phyloP scores from a whole-genome alignment of 306 rosid species.

The Vicia sativa region DNA sequence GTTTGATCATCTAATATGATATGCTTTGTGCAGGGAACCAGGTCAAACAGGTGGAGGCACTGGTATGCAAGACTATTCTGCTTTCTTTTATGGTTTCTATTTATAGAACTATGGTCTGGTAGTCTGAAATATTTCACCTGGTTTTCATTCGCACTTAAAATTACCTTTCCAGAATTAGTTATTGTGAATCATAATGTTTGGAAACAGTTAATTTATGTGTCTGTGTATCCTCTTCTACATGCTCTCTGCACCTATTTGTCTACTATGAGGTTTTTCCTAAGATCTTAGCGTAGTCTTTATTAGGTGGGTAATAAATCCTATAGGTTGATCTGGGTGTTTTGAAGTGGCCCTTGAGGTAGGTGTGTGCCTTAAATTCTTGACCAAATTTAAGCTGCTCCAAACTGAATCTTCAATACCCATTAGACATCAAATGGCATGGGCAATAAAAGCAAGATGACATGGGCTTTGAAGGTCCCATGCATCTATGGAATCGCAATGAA shows the following conservation, averaged over 20 bases:
- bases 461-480: constrained; percentile 16
- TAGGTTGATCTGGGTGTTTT: constrained; percentile 23
- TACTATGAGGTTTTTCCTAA: not conserved
- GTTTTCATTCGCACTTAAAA: constrained; percentile 27
- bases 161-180: constrained; percentile 2
- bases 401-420: constrained; percentile 3
- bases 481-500: constrained; percentile 7
- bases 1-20: constrained; percentile 28
- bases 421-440: not conserved
- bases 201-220: not conserved
- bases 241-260: constrained; percentile 1
- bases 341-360: constrained; percentile 15
- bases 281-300: constrained; percentile 12
- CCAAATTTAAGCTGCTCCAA: constrained; percentile 16
- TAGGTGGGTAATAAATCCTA: constrained; percentile 17
- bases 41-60: constrained; percentile 53
- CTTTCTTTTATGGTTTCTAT: constrained; percentile 32
- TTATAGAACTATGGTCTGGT: constrained; percentile 5
- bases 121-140: constrained; percentile 13
- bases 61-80: constrained; percentile 38
- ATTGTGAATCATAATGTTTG: constrained; percentile 20
- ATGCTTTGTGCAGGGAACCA: constrained; percentile 45
- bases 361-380: constrained; percentile 4
- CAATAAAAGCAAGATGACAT: not conserved
- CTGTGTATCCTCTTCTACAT: constrained; percentile 19